phyloP scores from a whole-genome alignment of 305 asterid genomes.

The Solanum hybrid region DNA sequence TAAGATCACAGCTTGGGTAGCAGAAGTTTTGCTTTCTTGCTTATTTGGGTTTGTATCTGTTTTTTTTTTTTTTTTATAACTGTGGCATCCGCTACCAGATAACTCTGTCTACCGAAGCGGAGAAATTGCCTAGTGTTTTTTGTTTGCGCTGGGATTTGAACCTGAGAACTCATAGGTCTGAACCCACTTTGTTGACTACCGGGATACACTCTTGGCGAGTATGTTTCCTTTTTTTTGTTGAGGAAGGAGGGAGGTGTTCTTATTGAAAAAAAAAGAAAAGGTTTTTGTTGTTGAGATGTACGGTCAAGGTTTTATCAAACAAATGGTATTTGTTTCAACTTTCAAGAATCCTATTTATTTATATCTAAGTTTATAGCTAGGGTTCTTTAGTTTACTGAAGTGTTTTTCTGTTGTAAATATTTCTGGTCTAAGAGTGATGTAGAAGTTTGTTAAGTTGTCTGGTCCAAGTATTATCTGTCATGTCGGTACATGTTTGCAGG shows the following conservation, averaged over 20 bases:
- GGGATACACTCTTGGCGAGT: background rate
- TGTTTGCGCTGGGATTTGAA: background rate
- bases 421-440: background rate
- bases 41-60: background rate
- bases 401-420: background rate
- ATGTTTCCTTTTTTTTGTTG: background rate
- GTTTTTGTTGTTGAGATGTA: background rate
- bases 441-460: background rate
- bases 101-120: background rate
- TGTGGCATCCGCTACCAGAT: background rate
- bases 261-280: background rate
- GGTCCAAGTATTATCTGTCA: background rate
- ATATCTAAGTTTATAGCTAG: background rate
- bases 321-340: background rate
- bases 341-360: background rate
- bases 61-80: background rate
- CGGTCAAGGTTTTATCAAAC: background rate
- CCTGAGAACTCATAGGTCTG: background rate
- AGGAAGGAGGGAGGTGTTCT: background rate
- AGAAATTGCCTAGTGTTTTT: background rate
- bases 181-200: background rate
- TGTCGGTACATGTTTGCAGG: background rate
- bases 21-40: background rate
- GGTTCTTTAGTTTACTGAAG: background rate
- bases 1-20: background rate